Evolutionary conservation across 2,329 filamentous ascomycete species (phyloP).

Genomic region (Cladosporium velox): DNA sequence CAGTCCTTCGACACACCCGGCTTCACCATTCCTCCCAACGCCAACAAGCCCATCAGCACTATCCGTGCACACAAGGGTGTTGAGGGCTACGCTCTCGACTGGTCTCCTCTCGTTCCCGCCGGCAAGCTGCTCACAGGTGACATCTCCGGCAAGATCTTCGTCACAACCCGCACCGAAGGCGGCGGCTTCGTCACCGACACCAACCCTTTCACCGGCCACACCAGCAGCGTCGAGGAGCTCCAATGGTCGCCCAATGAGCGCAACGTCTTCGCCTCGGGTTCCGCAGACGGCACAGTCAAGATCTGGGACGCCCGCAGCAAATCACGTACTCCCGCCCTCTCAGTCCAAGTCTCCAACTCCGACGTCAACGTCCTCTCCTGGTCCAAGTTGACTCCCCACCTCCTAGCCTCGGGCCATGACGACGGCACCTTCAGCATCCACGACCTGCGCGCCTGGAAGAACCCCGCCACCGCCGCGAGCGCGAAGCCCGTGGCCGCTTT

Average conservation of each 20-base stretch:
- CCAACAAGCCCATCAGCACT: constrained; percentile 85
- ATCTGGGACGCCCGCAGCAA: constrained; percentile 95
- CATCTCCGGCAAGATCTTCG: constrained; percentile 84
- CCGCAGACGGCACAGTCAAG: constrained; percentile 90
- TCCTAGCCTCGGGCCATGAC: constrained; percentile 89
- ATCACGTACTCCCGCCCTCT: constrained; percentile 82
- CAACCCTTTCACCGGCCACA: constrained; percentile 80
- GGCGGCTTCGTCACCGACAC: constrained; percentile 88
- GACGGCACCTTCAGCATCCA: constrained; percentile 94
- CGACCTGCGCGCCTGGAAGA: constrained; percentile 94
- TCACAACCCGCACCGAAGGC: constrained; percentile 81
- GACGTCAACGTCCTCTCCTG: constrained; percentile 98
- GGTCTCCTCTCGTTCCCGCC: constrained; percentile 78
- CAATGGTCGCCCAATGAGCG: constrained; percentile 95
- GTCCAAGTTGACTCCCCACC: constrained; percentile 83
- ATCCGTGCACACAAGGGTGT: constrained; percentile 81
- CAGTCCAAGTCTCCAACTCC: constrained; percentile 76
- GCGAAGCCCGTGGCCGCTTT: constrained; percentile 89
- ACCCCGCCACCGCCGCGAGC: constrained; percentile 46
- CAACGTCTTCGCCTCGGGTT: constrained; percentile 92
- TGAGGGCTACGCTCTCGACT: constrained; percentile 96
- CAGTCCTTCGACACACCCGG: constrained; percentile 88
- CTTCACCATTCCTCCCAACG: constrained; percentile 72
- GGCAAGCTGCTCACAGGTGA: constrained; percentile 92
- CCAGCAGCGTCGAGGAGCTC: constrained; percentile 84